Evolutionary conservation across 164 flowering plant genomes (phyloP).

Genomic region (Stephania cephalantha): DNA sequence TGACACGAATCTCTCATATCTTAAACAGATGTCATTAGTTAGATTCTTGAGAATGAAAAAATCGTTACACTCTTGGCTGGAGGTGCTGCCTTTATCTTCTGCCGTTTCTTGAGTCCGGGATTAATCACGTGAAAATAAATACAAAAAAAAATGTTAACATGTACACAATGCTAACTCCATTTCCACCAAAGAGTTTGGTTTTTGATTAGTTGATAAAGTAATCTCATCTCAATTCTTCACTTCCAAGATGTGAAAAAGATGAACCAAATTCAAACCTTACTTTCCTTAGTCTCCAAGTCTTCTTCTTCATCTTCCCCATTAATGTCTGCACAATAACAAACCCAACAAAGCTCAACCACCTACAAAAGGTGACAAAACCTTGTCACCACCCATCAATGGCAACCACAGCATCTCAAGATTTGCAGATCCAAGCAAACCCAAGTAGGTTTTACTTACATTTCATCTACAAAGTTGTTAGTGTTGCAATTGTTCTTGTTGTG

Average conservation of each 20-base stretch:
- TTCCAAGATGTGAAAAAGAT: background rate
- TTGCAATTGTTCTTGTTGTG: slow-evolving; percentile 33
- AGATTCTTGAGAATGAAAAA: too few relatives aligned
- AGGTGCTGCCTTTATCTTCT: too few relatives aligned
- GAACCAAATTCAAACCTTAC: slow-evolving; percentile 10
- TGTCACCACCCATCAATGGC: slow-evolving; percentile 38
- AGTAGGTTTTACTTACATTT: slow-evolving; percentile 39
- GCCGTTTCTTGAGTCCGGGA: too few relatives aligned
- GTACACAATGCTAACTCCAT: too few relatives aligned
- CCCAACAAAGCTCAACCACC: background rate
- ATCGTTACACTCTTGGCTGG: too few relatives aligned
- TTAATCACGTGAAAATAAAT: too few relatives aligned
- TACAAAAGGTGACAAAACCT: background rate
- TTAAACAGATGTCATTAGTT: too few relatives aligned
- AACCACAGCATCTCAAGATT: slow-evolving; percentile 19
- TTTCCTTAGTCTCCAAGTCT: slow-evolving; percentile 46
- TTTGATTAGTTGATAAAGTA: background rate
- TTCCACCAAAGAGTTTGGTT: background rate
- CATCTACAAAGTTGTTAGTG: slow-evolving; percentile 38
- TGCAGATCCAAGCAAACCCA: slow-evolving; percentile 27
- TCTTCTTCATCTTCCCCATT: slow-evolving; percentile 29
- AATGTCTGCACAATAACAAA: slow-evolving; percentile 7
- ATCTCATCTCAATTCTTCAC: background rate
- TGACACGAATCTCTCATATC: too few relatives aligned
- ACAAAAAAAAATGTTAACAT: too few relatives aligned